phyloP scores from a whole-genome alignment of 768 basidiomycete genomes.

The Boletus pseudopeckii region DNA sequence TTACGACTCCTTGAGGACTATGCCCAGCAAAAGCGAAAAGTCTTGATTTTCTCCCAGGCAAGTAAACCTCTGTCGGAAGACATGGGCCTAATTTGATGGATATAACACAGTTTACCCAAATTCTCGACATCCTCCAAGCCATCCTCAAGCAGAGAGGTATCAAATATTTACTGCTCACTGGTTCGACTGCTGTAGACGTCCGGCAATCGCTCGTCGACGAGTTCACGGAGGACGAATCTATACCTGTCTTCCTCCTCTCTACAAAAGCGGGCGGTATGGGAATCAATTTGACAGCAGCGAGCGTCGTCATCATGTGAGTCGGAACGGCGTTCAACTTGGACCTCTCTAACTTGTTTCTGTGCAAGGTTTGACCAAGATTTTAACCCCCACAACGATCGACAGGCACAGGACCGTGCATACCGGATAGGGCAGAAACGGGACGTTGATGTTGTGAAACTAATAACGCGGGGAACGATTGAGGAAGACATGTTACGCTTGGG shows the following conservation, averaged over 20 bases:
- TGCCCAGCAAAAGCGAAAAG: constrained; percentile 64
- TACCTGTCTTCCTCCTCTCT: constrained; percentile 86
- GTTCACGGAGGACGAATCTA: constrained; percentile 80
- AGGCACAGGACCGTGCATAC: constrained; percentile 96
- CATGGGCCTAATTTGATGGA: background rate
- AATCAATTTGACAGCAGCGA: constrained; percentile 94
- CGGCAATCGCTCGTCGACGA: constrained; percentile 94
- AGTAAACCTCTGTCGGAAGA: constrained; percentile 13
- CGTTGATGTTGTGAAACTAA: constrained; percentile 92
- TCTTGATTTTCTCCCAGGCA: constrained; percentile 94
- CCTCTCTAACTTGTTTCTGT: constrained; percentile 2
- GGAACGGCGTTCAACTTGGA: background rate
- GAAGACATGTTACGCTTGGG: constrained; percentile 94
- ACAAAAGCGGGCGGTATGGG: constrained; percentile 96
- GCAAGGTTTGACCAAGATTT: constrained; percentile 94
- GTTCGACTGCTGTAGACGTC: constrained; percentile 89
- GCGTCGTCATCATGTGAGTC: constrained; percentile 85
- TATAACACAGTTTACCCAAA: constrained; percentile 78
- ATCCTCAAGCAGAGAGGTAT: constrained; percentile 70
- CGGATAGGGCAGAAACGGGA: constrained; percentile 94
- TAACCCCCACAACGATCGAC: constrained; percentile 95
- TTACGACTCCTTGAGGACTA: constrained; percentile 70
- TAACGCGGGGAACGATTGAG: constrained; percentile 89
- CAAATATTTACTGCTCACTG: constrained; percentile 83
- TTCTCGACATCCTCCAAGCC: constrained; percentile 87